A percentile compares a stretch with the other conserved stretches of the same genome.
phyloP scores from a whole-genome alignment of 2,329 filamentous ascomycete genomes.

The Neurospora sp. region DNA sequence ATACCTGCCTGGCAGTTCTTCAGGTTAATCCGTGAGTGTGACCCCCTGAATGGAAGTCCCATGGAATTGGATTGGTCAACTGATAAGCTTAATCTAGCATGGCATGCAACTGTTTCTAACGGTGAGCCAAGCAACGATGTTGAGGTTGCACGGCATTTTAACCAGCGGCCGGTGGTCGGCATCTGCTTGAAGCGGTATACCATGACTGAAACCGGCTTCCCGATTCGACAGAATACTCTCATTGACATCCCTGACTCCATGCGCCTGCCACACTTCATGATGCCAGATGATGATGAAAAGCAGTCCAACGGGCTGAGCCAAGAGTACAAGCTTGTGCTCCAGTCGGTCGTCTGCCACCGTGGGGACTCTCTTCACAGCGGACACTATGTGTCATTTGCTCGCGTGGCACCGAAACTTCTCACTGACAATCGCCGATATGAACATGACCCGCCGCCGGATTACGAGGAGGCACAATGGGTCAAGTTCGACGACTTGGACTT shows the following conservation, averaged over 20 bases:
- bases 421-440: slow-evolving; percentile 48
- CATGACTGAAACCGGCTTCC: slow-evolving; percentile 57
- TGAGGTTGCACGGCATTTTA: slow-evolving; percentile 83
- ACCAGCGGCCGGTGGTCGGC: slow-evolving; percentile 74
- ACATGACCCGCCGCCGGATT: slow-evolving; percentile 50
- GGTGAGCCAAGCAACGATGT: slow-evolving; percentile 52
- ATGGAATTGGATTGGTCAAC: slow-evolving; percentile 15
- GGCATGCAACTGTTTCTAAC: slow-evolving; percentile 57
- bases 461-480: slow-evolving; percentile 72
- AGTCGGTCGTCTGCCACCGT: slow-evolving; percentile 86
- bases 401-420: slow-evolving; percentile 56
- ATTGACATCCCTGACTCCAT: slow-evolving; percentile 80
- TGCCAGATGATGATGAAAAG: slow-evolving; percentile 57
- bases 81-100: slow-evolving; percentile 44
- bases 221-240: slow-evolving; percentile 65
- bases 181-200: slow-evolving; percentile 89
- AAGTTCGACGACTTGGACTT: slow-evolving; percentile 78
- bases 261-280: slow-evolving; percentile 81
- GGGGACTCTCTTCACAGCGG: slow-evolving; percentile 78
- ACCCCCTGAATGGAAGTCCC: not conserved
- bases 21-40: slow-evolving; percentile 66
- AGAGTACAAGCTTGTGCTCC: slow-evolving; percentile 89
- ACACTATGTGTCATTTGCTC: slow-evolving; percentile 80
- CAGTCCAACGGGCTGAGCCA: slow-evolving; percentile 56
- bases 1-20: slow-evolving; percentile 99